A percentile compares a stretch with the other conserved stretches of the same genome.
Conservation (phyloP, 352 stramenopile species). For the Pythium vanterpoolii region DNA sequence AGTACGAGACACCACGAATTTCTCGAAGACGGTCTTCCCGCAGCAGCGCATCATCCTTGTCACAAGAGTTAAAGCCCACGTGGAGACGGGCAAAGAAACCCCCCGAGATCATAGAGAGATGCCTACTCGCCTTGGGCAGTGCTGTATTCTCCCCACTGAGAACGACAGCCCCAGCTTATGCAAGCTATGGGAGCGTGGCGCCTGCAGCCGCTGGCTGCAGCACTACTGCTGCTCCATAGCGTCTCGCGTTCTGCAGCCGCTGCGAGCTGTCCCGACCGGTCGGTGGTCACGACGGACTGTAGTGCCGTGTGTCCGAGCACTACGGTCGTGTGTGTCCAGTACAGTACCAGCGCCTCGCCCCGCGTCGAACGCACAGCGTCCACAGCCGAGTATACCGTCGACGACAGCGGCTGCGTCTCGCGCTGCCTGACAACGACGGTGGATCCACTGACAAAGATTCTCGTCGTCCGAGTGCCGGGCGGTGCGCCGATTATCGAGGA, state of each 20-base stretch:
- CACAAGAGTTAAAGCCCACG: no score
- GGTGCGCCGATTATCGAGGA: constrained; percentile 1
- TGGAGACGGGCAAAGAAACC: no score
- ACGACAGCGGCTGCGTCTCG: constrained; percentile 7
- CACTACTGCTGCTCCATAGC: background rate
- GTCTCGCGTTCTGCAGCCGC: background rate
- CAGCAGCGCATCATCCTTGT: no score
- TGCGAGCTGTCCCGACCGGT: background rate
- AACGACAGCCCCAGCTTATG: no score
- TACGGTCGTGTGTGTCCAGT: background rate
- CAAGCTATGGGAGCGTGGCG: no score
- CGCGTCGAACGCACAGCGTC: background rate
- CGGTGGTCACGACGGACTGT: constrained; percentile 9
- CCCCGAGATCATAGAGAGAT: no score
- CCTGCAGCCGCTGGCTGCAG: no score
- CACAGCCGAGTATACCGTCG: background rate
- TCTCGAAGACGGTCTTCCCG: no score
- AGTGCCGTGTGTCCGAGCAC: background rate
- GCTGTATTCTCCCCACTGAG: no score
- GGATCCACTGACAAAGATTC: background rate
- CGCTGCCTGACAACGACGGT: background rate
- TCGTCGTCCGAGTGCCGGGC: background rate
- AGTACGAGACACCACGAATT: no score
- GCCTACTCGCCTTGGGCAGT: no score
- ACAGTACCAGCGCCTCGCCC: background rate